Conservation (phyloP, 768 basidiomycete species). For the Solioccasus polychromus region DNA sequence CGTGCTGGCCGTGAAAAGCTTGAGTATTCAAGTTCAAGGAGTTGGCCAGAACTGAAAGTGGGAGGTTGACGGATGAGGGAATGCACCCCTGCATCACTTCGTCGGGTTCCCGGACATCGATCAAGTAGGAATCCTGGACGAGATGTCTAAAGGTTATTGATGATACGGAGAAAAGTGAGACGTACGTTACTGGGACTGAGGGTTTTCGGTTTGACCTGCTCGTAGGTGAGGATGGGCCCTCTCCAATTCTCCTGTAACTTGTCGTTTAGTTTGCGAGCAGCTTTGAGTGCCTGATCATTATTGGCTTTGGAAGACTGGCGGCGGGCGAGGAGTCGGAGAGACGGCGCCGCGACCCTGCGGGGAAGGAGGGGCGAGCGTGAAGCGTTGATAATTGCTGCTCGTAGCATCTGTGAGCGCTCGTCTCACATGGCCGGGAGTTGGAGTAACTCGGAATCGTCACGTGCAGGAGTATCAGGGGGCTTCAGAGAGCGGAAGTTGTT, state of each 20-base stretch:
- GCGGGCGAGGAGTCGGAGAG: constrained; percentile 23
- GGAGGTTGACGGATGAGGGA: constrained; percentile 88
- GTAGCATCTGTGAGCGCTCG: constrained; percentile 21
- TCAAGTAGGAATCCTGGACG: constrained; percentile 62
- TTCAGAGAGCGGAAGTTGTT: constrained; percentile 44
- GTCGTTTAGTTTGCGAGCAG: constrained; percentile 34
- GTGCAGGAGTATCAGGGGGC: background rate
- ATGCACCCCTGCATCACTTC: constrained; percentile 92
- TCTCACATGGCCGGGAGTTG: background rate
- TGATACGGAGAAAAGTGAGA: background rate
- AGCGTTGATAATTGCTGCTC: constrained; percentile 13
- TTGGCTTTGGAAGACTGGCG: constrained; percentile 34
- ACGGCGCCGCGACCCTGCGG: constrained; percentile 5
- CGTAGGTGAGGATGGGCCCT: constrained; percentile 68
- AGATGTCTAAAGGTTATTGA: constrained; percentile 8
- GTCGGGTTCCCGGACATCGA: constrained; percentile 92
- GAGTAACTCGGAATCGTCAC: constrained; percentile 8
- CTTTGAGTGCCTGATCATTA: constrained; percentile 22
- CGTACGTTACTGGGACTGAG: constrained; percentile 66
- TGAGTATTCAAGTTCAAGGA: constrained; percentile 57
- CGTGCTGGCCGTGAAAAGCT: constrained; percentile 59
- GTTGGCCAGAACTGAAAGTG: constrained; percentile 71
- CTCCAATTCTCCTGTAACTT: constrained; percentile 71
- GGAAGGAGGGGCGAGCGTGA: constrained; percentile 11
- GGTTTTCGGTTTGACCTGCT: constrained; percentile 77